Evolutionary conservation across 345 rosid genomes (phyloP).

Genomic region (Rhizophora apiculata): DNA sequence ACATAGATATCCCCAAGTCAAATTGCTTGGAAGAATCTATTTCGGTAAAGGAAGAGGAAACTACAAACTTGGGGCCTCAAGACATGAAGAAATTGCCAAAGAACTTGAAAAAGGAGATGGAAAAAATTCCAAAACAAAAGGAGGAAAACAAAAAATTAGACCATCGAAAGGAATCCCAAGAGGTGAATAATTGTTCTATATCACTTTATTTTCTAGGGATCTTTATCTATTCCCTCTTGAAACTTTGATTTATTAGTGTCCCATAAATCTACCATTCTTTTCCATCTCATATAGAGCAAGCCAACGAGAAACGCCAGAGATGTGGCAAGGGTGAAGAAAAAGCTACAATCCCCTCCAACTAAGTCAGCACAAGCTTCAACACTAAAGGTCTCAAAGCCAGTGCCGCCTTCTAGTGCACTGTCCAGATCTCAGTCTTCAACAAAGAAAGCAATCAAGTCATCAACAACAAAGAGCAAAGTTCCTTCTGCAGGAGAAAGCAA

Average conservation of each 20-base stretch:
- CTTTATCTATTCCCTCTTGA: neutral
- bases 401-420: constrained; percentile 28
- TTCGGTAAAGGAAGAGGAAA: neutral
- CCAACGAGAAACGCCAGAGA: constrained; percentile 34
- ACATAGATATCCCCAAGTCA: neutral
- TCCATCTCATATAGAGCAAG: constrained; percentile 32
- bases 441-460: constrained; percentile 36
- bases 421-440: constrained; percentile 40
- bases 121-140: constrained; percentile 19
- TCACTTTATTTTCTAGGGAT: constrained; percentile 1
- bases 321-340: constrained; percentile 30
- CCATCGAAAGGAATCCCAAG: constrained; percentile 39
- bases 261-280: constrained; percentile 9
- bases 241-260: constrained; percentile 3
- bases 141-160: constrained; percentile 32
- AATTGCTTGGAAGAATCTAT: neutral
- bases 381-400: constrained; percentile 50
- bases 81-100: constrained; percentile 29
- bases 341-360: constrained; percentile 29
- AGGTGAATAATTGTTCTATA: constrained; percentile 39
- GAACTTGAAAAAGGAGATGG: constrained; percentile 30
- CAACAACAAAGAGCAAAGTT: constrained; percentile 37
- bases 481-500: constrained; percentile 35
- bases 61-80: constrained; percentile 8
- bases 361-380: constrained; percentile 45